Percentiles rank a stretch among this genome's conserved stretches.
These are phyloP conservation scores for Coniella vitis DNA, from an alignment of 2,329 filamentous ascomycete species.

Conservation along the genomic window DNA sequence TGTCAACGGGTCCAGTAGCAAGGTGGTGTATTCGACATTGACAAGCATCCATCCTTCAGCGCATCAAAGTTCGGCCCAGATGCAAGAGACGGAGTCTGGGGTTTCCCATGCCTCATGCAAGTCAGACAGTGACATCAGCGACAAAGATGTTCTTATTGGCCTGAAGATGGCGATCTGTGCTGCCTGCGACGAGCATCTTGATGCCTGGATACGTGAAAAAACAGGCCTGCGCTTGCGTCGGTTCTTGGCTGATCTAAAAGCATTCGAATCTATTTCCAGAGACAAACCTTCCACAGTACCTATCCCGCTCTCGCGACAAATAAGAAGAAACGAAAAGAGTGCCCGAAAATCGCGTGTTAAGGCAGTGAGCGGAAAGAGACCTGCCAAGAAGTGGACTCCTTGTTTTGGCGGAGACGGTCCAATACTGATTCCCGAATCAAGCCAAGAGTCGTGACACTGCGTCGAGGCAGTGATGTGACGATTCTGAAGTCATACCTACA, in stretches of 20 bases:
- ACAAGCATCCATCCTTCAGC: background rate
- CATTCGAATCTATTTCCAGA: slow-evolving; percentile 39
- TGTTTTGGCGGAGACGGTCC: slow-evolving; percentile 11
- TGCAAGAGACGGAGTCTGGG: background rate
- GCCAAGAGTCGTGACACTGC: background rate
- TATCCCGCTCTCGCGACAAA: slow-evolving; percentile 1
- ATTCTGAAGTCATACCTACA: too few species aligned
- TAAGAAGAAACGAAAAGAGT: slow-evolving; percentile 5
- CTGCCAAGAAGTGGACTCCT: slow-evolving; percentile 1
- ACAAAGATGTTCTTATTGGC: slow-evolving; percentile 47
- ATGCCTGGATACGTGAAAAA: slow-evolving; percentile 42
- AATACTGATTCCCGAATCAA: background rate
- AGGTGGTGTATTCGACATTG: background rate
- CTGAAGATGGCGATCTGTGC: slow-evolving; percentile 49
- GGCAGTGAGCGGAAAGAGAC: slow-evolving; percentile 3
- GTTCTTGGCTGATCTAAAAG: slow-evolving; percentile 48
- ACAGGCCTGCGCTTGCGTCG: slow-evolving; percentile 47
- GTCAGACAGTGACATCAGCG: slow-evolving; percentile 34
- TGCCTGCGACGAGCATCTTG: slow-evolving; percentile 47
- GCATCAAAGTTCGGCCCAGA: background rate
- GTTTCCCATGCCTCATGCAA: slow-evolving; percentile 11
- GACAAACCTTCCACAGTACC: slow-evolving; percentile 9
- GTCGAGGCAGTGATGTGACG: background rate
- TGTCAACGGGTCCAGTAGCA: background rate
- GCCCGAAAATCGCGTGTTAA: slow-evolving; percentile 1